These are phyloP conservation scores for Hypoxylon intermedium DNA, from an alignment of 495 filamentous ascomycete genomes.

Conservation along the genomic window DNA sequence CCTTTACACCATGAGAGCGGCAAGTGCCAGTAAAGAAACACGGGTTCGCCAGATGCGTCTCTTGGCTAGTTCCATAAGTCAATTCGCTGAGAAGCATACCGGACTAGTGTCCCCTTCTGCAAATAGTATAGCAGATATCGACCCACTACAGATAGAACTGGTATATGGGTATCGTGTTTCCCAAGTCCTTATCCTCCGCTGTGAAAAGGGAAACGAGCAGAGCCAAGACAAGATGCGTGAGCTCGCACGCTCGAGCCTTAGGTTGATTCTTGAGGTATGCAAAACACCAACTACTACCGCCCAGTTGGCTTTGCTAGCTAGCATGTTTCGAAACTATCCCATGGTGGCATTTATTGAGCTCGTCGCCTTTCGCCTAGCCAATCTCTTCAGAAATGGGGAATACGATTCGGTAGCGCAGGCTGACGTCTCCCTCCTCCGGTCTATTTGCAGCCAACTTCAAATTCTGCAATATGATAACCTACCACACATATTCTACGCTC, in stretches of 20 bases:
- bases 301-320: conserved; percentile 15
- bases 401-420: not conserved
- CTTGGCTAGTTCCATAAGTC: conserved; percentile 1
- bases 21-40: not conserved
- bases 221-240: conserved; percentile 9
- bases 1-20: conserved; percentile 16
- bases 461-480: conserved; percentile 19
- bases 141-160: conserved; percentile 17
- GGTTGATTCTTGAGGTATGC: conserved; percentile 15
- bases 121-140: not conserved
- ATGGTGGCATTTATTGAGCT: conserved; percentile 24
- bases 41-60: conserved; percentile 6
- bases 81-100: conserved; percentile 8
- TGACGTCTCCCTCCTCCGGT: conserved; percentile 15
- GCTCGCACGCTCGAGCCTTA: conserved; percentile 19
- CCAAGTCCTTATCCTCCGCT: conserved; percentile 23
- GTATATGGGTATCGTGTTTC: conserved; percentile 24
- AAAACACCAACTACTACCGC: not conserved
- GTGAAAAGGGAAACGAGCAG: conserved; percentile 10
- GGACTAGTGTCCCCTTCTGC: not conserved
- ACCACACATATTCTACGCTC: conserved; percentile 20
- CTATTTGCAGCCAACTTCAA: conserved; percentile 6
- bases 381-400: too few relatives aligned
- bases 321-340: conserved; percentile 22
- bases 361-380: conserved; percentile 6